Conservation (phyloP, 352 stramenopile genomes). For the Phytophthora podocarpi region DNA sequence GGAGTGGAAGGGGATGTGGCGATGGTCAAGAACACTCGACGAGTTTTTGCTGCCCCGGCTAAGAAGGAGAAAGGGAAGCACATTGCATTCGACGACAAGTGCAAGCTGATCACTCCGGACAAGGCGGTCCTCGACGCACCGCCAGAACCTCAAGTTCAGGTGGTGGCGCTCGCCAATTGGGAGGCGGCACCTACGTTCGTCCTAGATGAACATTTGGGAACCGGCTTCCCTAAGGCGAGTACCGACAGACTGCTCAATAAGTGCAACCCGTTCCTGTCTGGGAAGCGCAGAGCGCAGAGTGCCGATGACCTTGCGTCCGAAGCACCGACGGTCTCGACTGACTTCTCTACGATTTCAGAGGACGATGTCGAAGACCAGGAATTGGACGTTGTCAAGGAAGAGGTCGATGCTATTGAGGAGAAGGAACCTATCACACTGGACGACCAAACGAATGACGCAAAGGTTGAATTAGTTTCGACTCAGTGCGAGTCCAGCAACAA, state of each 20-base stretch:
- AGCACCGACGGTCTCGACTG: slow-evolving; percentile 29
- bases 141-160: slow-evolving; percentile 12
- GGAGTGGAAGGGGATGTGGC: slow-evolving; percentile 30
- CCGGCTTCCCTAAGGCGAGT: slow-evolving; percentile 11
- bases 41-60: slow-evolving; percentile 6
- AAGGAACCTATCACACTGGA: not conserved
- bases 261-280: slow-evolving; percentile 39
- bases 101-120: slow-evolving; percentile 25
- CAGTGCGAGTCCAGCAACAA: not conserved
- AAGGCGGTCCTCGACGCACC: slow-evolving; percentile 8
- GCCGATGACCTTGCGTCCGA: slow-evolving; percentile 32
- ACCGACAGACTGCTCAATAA: slow-evolving; percentile 36
- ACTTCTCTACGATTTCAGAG: slow-evolving; percentile 28
- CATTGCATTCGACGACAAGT: slow-evolving; percentile 42
- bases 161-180: slow-evolving; percentile 35
- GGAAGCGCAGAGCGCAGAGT: slow-evolving; percentile 25
- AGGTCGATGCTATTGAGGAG: slow-evolving; percentile 4
- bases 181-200: slow-evolving; percentile 30
- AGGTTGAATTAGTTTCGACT: not conserved
- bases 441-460: not conserved
- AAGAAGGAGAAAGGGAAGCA: slow-evolving; percentile 7
- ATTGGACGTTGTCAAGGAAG: slow-evolving; percentile 17
- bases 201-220: slow-evolving; percentile 25
- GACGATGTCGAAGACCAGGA: slow-evolving; percentile 11
- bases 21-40: slow-evolving; percentile 30